Evolutionary conservation across 495 filamentous ascomycete species (phyloP).

Genomic region (Talaromyces proteolyticus): DNA sequence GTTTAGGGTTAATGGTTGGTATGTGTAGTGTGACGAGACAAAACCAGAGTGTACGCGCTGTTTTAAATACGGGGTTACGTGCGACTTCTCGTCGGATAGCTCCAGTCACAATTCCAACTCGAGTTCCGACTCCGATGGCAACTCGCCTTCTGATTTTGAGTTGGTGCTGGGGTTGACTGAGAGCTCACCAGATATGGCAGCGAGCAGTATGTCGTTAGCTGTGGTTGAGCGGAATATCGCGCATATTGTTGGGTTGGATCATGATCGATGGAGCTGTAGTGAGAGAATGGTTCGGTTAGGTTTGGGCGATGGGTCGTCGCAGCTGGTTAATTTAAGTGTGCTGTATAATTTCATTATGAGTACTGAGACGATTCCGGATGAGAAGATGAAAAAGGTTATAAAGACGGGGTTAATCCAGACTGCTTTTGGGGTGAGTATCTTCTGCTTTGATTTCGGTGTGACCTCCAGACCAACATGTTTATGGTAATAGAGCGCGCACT

Average conservation of each 20-base stretch:
- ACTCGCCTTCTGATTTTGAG: slow-evolving; percentile 9
- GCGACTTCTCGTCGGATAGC: slow-evolving; percentile 23
- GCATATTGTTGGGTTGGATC: background rate
- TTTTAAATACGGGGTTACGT: slow-evolving; percentile 30
- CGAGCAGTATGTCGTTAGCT: slow-evolving; percentile 18
- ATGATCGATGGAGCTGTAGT: slow-evolving; percentile 3
- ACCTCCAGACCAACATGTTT: too few relatives aligned
- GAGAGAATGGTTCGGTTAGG: background rate
- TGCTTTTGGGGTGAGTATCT: slow-evolving; percentile 30
- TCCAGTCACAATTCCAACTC: background rate
- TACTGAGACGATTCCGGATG: slow-evolving; percentile 15
- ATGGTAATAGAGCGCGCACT: slow-evolving; percentile 29
- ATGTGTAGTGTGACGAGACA: slow-evolving; percentile 39
- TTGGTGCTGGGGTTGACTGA: slow-evolving; percentile 9
- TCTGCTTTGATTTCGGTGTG: slow-evolving; percentile 7
- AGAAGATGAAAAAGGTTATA: slow-evolving; percentile 18
- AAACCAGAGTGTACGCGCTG: slow-evolving; percentile 40
- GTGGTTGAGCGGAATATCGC: slow-evolving; percentile 17
- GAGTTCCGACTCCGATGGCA: slow-evolving; percentile 8
- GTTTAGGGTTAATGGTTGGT: background rate
- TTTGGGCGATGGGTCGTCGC: background rate
- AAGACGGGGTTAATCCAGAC: slow-evolving; percentile 26
- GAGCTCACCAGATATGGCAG: slow-evolving; percentile 13
- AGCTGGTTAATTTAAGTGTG: slow-evolving; percentile 15
- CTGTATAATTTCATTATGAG: slow-evolving; percentile 31